A percentile compares a stretch with the other conserved stretches of the same genome.
These are phyloP conservation scores for Hypoxylon lenormandii DNA, from an alignment of 495 filamentous ascomycete species.

Conservation along the genomic window DNA sequence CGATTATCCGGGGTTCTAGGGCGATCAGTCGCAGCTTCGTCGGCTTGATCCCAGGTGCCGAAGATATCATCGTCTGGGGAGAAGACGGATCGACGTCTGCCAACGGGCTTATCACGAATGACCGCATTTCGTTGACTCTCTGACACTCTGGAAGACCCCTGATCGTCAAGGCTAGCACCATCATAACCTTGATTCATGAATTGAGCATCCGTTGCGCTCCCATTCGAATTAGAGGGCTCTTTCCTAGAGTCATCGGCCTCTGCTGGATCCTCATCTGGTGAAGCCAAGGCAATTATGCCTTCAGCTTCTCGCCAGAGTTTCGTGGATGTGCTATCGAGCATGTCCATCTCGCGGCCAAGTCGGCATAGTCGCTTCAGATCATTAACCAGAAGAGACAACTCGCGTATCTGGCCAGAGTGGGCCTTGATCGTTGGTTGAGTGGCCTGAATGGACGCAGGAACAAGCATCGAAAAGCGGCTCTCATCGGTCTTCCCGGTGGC, in stretches of 20 bases:
- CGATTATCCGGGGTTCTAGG: constrained; percentile 57
- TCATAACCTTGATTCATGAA: constrained; percentile 71
- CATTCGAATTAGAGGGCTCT: constrained; percentile 48
- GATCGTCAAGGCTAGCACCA: constrained; percentile 54
- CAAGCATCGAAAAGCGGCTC: constrained; percentile 71
- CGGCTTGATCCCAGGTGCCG: constrained; percentile 58
- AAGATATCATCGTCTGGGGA: constrained; percentile 75
- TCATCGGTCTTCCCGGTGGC: constrained; percentile 58
- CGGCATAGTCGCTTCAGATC: constrained; percentile 76
- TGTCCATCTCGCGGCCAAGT: constrained; percentile 73
- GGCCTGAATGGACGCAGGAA: constrained; percentile 84
- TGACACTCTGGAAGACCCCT: constrained; percentile 53
- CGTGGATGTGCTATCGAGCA: constrained; percentile 71
- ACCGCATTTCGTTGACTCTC: constrained; percentile 54
- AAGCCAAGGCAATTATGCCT: constrained; percentile 85
- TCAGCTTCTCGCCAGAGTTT: constrained; percentile 87
- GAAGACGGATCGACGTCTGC: constrained; percentile 68
- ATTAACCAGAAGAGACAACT: constrained; percentile 81
- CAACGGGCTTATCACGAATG: constrained; percentile 56
- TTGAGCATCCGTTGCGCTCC: constrained; percentile 57
- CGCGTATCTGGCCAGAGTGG: constrained; percentile 86
- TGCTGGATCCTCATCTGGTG: constrained; percentile 77
- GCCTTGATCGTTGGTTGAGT: constrained; percentile 85
- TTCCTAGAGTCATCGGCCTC: constrained; percentile 58
- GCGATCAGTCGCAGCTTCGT: constrained; percentile 44